These are phyloP conservation scores for Solanum stenotomum DNA, from an alignment of 257 asterid genomes.

Conservation along the genomic window DNA sequence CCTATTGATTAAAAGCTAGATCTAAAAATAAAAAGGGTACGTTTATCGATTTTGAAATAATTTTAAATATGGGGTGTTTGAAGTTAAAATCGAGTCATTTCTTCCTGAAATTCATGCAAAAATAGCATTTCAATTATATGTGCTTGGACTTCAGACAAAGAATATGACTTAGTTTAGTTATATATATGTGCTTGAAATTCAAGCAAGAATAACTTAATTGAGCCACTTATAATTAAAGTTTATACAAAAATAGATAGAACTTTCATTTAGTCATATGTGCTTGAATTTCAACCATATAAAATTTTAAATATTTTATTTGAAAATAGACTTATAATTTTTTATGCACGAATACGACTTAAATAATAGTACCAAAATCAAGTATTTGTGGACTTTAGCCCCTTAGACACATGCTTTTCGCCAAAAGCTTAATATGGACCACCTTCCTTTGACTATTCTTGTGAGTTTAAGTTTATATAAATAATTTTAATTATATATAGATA, in stretches of 20 bases:
- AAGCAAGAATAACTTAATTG: not conserved
- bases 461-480: not conserved
- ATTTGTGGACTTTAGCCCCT: not conserved
- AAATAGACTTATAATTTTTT: no score
- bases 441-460: not conserved
- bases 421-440: not conserved
- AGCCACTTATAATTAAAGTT: not conserved
- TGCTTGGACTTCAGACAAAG: not conserved
- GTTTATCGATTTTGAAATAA: not conserved
- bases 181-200: not conserved
- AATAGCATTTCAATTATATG: not conserved
- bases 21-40: not conserved
- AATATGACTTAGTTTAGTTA: not conserved
- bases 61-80: not conserved
- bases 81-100: not conserved
- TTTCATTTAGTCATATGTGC: not conserved
- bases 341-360: not conserved
- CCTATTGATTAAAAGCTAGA: not conserved
- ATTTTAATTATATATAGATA: no score
- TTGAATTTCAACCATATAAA: not conserved
- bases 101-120: not conserved
- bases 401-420: not conserved
- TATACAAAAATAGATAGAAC: not conserved
- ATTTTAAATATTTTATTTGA: no score
- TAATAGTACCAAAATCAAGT: no score